Percentiles rank a stretch among this genome's conserved stretches.
These are phyloP conservation scores for Tephrocybe sp. DNA, from an alignment of 768 basidiomycete species.

Conservation along the genomic window DNA sequence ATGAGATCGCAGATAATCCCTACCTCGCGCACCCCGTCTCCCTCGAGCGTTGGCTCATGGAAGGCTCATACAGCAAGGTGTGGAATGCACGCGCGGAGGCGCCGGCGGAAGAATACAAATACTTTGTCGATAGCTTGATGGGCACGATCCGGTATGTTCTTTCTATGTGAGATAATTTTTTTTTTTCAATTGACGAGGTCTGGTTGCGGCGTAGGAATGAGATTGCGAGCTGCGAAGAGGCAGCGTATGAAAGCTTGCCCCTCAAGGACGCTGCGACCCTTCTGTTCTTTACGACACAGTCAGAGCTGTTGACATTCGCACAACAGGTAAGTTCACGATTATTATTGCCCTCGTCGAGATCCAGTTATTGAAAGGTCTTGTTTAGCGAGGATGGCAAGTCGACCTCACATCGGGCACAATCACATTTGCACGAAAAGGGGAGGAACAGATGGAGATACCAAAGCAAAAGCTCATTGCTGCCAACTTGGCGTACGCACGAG, in stretches of 20 bases:
- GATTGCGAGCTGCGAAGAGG: constrained; percentile 95
- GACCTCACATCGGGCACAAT: constrained; percentile 69
- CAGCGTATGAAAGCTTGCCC: constrained; percentile 90
- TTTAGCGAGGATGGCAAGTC: constrained; percentile 83
- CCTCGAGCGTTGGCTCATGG: constrained; percentile 97
- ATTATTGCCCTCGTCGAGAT: not conserved
- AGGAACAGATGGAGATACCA: constrained; percentile 83
- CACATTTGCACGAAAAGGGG: constrained; percentile 77
- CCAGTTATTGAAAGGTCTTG: constrained; percentile 8
- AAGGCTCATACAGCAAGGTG: constrained; percentile 96
- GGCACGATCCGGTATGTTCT: constrained; percentile 80
- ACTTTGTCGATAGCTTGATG: constrained; percentile 92
- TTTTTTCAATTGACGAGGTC: not conserved
- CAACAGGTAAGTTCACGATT: constrained; percentile 54
- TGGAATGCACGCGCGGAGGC: constrained; percentile 94
- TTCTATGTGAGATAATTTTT: constrained; percentile 1
- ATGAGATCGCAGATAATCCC: constrained; percentile 65
- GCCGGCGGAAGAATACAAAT: constrained; percentile 92
- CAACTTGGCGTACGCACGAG: constrained; percentile 78
- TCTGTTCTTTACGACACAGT: constrained; percentile 84
- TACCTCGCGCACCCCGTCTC: constrained; percentile 86
- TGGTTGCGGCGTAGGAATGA: constrained; percentile 68
- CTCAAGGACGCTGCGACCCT: constrained; percentile 88
- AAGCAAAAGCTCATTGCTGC: constrained; percentile 81
- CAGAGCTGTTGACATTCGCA: constrained; percentile 83